A percentile compares a stretch with the other conserved stretches of the same genome.
Conservation (phyloP, 768 basidiomycete species). For the Guyanaporus albipodus region DNA sequence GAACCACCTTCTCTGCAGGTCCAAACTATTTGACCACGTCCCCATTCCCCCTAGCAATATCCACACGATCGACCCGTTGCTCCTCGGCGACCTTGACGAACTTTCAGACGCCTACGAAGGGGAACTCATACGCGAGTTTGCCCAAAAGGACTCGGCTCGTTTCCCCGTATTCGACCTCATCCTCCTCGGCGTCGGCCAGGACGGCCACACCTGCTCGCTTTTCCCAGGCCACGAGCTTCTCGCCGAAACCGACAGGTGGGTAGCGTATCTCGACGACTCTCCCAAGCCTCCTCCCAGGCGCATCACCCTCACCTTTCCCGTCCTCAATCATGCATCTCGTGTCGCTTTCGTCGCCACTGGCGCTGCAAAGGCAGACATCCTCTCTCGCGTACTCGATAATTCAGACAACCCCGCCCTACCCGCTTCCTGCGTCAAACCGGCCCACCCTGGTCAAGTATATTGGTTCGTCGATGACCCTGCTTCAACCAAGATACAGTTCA, state of each 20-base stretch:
- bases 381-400: constrained; percentile 70
- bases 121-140: constrained; percentile 85
- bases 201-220: constrained; percentile 97
- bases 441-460: constrained; percentile 76
- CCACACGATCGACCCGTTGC: constrained; percentile 69
- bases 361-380: constrained; percentile 71
- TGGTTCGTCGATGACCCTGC: constrained; percentile 96
- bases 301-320: constrained; percentile 89
- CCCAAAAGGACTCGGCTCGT: constrained; percentile 86
- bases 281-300: constrained; percentile 90
- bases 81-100: constrained; percentile 73
- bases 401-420: constrained; percentile 74
- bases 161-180: constrained; percentile 98
- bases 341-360: constrained; percentile 90
- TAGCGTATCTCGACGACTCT: constrained; percentile 87
- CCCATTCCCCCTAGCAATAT: constrained; percentile 75
- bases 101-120: constrained; percentile 79
- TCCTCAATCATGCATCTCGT: constrained; percentile 84
- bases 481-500: constrained; percentile 54
- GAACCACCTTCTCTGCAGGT: constrained; percentile 75
- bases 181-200: constrained; percentile 93
- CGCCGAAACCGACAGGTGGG: constrained; percentile 87
- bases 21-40: constrained; percentile 76
- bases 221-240: constrained; percentile 92
- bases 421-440: constrained; percentile 75